Percentiles rank a stretch among this genome's conserved stretches.
Conservation (phyloP, 768 basidiomycete species). For the Trametes gibbosa region DNA sequence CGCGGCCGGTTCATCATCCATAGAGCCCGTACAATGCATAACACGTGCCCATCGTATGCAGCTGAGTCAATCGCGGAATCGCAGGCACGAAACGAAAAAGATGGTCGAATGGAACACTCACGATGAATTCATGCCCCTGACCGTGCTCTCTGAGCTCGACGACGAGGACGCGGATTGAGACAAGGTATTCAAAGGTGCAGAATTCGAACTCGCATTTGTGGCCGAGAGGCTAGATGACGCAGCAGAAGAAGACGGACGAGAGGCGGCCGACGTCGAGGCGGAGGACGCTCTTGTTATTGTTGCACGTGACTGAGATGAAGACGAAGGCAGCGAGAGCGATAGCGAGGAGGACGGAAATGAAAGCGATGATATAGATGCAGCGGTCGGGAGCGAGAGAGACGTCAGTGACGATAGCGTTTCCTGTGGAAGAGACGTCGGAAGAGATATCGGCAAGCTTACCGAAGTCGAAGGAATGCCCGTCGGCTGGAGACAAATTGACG, state of each 20-base stretch:
- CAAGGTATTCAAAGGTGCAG: not conserved
- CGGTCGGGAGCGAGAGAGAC: not conserved
- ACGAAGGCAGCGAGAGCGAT: not conserved
- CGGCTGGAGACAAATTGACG: not conserved
- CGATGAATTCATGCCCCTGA: not conserved
- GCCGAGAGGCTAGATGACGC: not conserved
- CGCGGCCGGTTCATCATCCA: not conserved
- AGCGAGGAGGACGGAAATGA: not conserved
- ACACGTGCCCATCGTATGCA: not conserved
- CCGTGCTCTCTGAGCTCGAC: not conserved
- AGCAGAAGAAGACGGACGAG: not conserved
- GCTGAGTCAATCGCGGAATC: not conserved
- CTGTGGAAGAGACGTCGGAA: conserved; percentile 1
- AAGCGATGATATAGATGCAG: not conserved
- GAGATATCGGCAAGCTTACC: conserved; percentile 6
- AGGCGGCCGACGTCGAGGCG: not conserved
- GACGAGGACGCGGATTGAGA: not conserved
- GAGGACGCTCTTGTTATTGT: not conserved
- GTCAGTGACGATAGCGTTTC: conserved; percentile 1
- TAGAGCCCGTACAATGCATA: not conserved
- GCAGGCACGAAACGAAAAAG: not conserved
- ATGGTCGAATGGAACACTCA: conserved; percentile 4
- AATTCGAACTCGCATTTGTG: not conserved
- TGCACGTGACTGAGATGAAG: not conserved
- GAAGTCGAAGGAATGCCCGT: not conserved